These are phyloP conservation scores for Danielia reshetovae DNA, from an alignment of 805 yeast species.

Conservation along the genomic window DNA sequence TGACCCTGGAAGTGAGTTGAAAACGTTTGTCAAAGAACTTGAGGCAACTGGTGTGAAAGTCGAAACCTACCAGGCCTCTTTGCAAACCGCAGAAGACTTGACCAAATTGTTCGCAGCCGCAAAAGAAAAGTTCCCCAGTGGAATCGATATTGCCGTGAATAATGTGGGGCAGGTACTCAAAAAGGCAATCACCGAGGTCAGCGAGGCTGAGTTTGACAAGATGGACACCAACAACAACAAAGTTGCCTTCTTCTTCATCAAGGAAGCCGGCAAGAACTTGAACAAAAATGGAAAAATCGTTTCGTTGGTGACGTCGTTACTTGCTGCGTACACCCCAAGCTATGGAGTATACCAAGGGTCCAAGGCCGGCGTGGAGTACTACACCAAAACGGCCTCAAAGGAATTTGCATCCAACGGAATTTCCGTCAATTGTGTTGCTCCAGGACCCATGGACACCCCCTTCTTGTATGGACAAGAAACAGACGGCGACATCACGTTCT, in stretches of 20 bases:
- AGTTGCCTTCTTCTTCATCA: conserved; percentile 57
- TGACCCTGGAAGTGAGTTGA: conserved; percentile 27
- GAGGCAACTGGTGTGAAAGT: conserved; percentile 33
- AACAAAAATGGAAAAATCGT: conserved; percentile 53
- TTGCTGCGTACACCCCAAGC: conserved; percentile 59
- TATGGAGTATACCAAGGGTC: conserved; percentile 55
- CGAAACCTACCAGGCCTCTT: conserved; percentile 39
- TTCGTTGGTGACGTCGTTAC: conserved; percentile 56
- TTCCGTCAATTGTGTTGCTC: conserved; percentile 55
- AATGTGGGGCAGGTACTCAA: conserved; percentile 65
- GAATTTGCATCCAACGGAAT: conserved; percentile 43
- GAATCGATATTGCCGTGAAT: conserved; percentile 60
- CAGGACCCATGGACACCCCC: conserved; percentile 68
- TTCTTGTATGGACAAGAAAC: conserved; percentile 61
- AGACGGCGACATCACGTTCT: conserved; percentile 47
- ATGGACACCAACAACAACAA: conserved; percentile 55
- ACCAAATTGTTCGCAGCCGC: conserved; percentile 45
- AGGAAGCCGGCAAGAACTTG: conserved; percentile 50
- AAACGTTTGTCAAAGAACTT: conserved; percentile 34
- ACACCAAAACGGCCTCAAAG: conserved; percentile 51
- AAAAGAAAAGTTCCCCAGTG: conserved; percentile 40
- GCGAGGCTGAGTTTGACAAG: conserved; percentile 51
- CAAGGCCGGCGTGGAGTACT: conserved; percentile 53
- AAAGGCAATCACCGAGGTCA: conserved; percentile 50
- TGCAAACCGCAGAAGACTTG: conserved; percentile 40